Evolutionary conservation across 306 rosid genomes (phyloP).

Genomic region (Crotalaria pallida): DNA sequence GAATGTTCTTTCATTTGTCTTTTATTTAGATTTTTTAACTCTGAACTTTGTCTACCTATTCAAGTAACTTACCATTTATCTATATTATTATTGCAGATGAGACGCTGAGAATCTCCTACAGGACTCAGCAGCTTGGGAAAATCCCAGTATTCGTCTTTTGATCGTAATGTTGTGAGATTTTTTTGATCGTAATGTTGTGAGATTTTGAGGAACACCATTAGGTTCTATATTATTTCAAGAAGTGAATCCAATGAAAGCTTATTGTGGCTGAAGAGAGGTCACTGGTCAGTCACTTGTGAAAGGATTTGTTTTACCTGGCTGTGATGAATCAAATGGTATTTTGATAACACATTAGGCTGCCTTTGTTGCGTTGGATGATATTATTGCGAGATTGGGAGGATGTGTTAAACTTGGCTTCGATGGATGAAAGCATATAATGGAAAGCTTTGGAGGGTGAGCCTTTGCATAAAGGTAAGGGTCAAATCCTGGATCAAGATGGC

Average conservation of each 20-base stretch:
- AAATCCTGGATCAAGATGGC: too few species aligned
- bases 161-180: background rate
- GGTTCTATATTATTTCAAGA: conserved; percentile 1
- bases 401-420: too few species aligned
- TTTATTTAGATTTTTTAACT: background rate
- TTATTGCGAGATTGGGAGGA: background rate
- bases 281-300: background rate
- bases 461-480: too few species aligned
- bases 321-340: background rate
- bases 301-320: background rate
- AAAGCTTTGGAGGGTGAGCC: background rate
- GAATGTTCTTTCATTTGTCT: conserved; percentile 11
- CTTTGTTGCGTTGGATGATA: conserved; percentile 11
- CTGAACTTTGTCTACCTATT: conserved; percentile 5
- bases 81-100: conserved; percentile 43
- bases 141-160: background rate
- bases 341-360: background rate
- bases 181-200: background rate
- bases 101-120: conserved; percentile 13
- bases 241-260: background rate
- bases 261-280: background rate
- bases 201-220: conserved; percentile 2
- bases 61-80: conserved; percentile 14
- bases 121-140: conserved; percentile 1
- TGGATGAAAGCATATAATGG: too few species aligned